phyloP scores from a whole-genome alignment of 371 early-diverging fungal genomes.

The Mucor irregularis region DNA sequence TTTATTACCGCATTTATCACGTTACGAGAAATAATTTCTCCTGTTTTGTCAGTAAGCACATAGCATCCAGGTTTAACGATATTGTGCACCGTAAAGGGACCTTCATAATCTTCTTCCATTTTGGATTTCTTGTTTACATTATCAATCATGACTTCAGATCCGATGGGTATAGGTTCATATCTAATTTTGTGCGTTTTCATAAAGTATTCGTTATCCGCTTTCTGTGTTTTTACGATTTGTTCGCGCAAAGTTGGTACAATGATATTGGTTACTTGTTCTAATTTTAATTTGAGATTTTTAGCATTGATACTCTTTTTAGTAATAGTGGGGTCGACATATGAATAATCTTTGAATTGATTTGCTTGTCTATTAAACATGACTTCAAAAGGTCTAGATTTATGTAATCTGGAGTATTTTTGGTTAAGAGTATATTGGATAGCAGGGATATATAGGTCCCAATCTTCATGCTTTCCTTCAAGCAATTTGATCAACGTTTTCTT shows the following conservation, averaged over 20 bases:
- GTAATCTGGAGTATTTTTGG: not conserved
- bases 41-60: not conserved
- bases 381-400: not conserved
- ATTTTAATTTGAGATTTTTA: not conserved
- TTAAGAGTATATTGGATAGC: not conserved
- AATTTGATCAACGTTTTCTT: conserved; percentile 1
- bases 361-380: conserved; percentile 15
- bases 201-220: conserved; percentile 2
- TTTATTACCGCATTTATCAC: too few relatives aligned
- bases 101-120: conserved; percentile 1
- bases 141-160: conserved; percentile 5
- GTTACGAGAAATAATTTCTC: not conserved
- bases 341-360: conserved; percentile 3
- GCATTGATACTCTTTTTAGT: not conserved
- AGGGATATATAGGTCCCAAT: conserved; percentile 9
- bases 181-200: not conserved
- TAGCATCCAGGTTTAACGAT: conserved; percentile 1
- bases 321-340: not conserved
- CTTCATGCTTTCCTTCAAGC: not conserved
- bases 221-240: not conserved
- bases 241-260: conserved; percentile 4
- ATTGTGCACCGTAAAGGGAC: not conserved
- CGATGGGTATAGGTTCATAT: not conserved
- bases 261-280: not conserved
- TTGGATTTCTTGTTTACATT: not conserved